Evolutionary conservation across 768 basidiomycete genomes (phyloP), one percentile per base, ranked within the genome.

Genomic region (Pisolithus orientalis): DNA sequence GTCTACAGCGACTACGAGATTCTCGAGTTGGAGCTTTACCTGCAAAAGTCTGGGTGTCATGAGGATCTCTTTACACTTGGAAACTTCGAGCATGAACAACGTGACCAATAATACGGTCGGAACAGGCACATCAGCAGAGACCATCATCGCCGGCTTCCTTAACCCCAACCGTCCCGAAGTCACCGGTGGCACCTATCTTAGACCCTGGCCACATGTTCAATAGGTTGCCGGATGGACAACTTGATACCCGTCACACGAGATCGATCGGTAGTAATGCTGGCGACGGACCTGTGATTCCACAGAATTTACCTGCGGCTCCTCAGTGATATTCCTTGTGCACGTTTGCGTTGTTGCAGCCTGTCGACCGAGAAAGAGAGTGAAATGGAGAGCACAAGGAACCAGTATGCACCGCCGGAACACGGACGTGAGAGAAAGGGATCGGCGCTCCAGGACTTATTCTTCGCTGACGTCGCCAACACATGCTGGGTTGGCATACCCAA

Each of bases 231-330:
- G 43, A 55, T 39, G 54, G 62, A n/a, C 58, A 59, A 40, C 43
- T 52, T 32, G 42, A 60, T n/a, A 39, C 38, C 6, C 39, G 57
- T 14, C 64, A 56, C 45, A 31, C 52, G 16, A 42, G 49, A 8
- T 21, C 47, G 9, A 55, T 44, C 13, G 21, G 34, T 2, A 44
- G 28, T 21, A 37, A 44, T 6, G 47, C 49, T 47, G 44, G 56
- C 39, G 60, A 62, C 45, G 53, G 31, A 7, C 67, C 65, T 13
- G 63, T 61, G 9, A 59, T 64, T 44, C 62, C 65, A 6, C 55
- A 54, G 25, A 55, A 34, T 51, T 51, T 8, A 6, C 37, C 49
- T 11, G n/a, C 46, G 52, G 14, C 17, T 21, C 25, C 57, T 42
- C 57, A 53, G 28, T 61, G 52, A 1, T 49, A 57, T 25, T 21